Conservation (phyloP, 2,329 filamentous ascomycete genomes). For the Aspergillus latus region DNA sequence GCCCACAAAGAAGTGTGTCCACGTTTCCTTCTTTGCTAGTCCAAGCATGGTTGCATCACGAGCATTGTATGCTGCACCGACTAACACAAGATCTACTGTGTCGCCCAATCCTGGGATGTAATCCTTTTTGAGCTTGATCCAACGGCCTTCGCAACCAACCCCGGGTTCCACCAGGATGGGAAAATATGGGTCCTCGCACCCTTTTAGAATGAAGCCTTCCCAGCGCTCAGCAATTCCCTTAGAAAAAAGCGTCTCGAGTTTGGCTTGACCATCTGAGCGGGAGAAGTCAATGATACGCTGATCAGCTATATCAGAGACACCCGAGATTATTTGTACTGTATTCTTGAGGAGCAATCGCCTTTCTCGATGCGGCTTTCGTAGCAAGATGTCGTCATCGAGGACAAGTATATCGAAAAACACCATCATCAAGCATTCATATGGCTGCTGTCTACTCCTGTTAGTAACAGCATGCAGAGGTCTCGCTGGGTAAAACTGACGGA, state of each 20-base stretch:
- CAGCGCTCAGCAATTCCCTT: slow-evolving; percentile 63
- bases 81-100: slow-evolving; percentile 75
- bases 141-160: slow-evolving; percentile 43
- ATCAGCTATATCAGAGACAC: slow-evolving; percentile 66
- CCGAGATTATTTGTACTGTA: slow-evolving; percentile 56
- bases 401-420: slow-evolving; percentile 62
- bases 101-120: slow-evolving; percentile 78
- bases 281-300: slow-evolving; percentile 68
- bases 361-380: slow-evolving; percentile 46
- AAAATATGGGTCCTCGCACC: slow-evolving; percentile 74
- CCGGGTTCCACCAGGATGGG: slow-evolving; percentile 45
- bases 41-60: slow-evolving; percentile 57
- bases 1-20: slow-evolving; percentile 79
- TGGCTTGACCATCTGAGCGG: slow-evolving; percentile 50
- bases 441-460: slow-evolving; percentile 42
- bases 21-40: slow-evolving; percentile 58
- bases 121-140: slow-evolving; percentile 86
- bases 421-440: slow-evolving; percentile 60
- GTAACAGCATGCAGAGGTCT: background rate
- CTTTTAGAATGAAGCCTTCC: slow-evolving; percentile 81
- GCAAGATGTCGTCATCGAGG: slow-evolving; percentile 54
- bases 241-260: slow-evolving; percentile 65
- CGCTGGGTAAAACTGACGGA: slow-evolving; percentile 49
- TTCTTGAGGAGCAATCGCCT: slow-evolving; percentile 56
- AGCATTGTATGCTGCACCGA: slow-evolving; percentile 72